Evolutionary conservation across 352 stramenopile genomes (phyloP).

Genomic region (Globisporangium alternatum): DNA sequence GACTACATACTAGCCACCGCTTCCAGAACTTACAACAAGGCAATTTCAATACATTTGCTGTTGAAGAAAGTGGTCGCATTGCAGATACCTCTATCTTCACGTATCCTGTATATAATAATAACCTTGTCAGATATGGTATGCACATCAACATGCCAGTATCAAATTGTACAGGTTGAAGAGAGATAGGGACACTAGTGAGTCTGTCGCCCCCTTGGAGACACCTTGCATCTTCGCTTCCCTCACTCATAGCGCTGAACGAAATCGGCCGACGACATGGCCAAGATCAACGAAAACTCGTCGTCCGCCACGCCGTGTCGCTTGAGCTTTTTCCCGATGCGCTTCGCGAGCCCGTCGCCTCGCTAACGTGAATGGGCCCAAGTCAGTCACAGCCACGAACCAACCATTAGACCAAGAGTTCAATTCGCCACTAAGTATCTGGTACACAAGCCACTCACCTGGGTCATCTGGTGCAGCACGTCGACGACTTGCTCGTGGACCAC

Average conservation of each 20-base stretch:
- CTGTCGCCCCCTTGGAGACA: background rate
- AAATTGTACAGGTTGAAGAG: background rate
- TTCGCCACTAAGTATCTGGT: background rate
- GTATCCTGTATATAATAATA: background rate
- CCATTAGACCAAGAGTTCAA: background rate
- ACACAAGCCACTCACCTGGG: conserved; percentile 10
- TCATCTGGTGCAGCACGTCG: conserved; percentile 28
- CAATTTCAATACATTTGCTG: conserved; percentile 1
- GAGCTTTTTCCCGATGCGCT: conserved; percentile 35
- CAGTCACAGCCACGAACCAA: background rate
- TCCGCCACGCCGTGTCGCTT: conserved; percentile 20
- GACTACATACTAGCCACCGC: conserved; percentile 14
- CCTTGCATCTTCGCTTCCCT: background rate
- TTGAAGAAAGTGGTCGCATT: conserved; percentile 4
- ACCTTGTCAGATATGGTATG: background rate
- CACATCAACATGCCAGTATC: background rate
- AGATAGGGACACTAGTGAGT: background rate
- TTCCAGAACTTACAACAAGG: conserved; percentile 32
- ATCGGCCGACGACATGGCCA: background rate
- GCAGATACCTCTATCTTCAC: background rate
- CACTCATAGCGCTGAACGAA: conserved; percentile 5
- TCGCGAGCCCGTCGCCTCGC: conserved; percentile 20
- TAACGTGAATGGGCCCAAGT: background rate
- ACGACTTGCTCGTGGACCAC: conserved; percentile 23
- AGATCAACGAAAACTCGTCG: conserved; percentile 24